Base-by-base conservation (phyloP, 1,284 basidiomycete genomes). In the Thelephora terrestris region DNA sequence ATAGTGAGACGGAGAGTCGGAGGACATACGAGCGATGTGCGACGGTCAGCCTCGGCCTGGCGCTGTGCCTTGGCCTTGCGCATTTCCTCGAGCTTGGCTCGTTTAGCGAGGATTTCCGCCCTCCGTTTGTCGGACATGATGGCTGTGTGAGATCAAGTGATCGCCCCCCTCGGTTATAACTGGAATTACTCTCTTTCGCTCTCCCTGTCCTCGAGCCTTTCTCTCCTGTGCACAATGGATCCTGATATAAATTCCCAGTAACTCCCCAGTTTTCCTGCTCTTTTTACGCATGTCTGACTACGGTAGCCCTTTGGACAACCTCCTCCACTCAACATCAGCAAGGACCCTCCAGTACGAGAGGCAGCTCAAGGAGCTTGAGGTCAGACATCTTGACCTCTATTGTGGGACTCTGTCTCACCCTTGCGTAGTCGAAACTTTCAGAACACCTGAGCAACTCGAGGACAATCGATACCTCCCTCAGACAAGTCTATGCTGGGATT, bases 41-140 rank as follows among this genome's bases (percentile, higher is more conserved):
- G 70, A 55, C 75, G 68, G 48, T 83, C 78, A 27, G 66, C 70
- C 40, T 81, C 79, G 48, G 70, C 73, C 58, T 84, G 76, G 52
- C 88, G 72, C 52, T 85, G 79, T 43, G 78, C 78, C 37, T 89
- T 69, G 36, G 80, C 84, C 59, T 81, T 78, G 51, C 85, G 75
- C 25, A 93, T 73, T 55, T 93, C 90, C 43, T 81, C 90, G 38
- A 98, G 81, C 65, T 92, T 93, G 6, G 82, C 80, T 51, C 85
- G 75, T 68, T 98, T 99, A 37, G 85, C 89, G 66, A 94, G 91
- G 53, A 98, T 90, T 68, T 97, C 93, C 58, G 83, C 77, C 58
- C 81, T 67, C 36, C 84, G 73, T 50, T 66, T 62, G 49, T 73
- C 71, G 18, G 65, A 61, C 65, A 63, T 66, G n/a, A 18, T 46